Evolutionary conservation across 441 rosid species (phyloP), one percentile per base, ranked within the genome.

Genomic region (Adansonia grandidieri): DNA sequence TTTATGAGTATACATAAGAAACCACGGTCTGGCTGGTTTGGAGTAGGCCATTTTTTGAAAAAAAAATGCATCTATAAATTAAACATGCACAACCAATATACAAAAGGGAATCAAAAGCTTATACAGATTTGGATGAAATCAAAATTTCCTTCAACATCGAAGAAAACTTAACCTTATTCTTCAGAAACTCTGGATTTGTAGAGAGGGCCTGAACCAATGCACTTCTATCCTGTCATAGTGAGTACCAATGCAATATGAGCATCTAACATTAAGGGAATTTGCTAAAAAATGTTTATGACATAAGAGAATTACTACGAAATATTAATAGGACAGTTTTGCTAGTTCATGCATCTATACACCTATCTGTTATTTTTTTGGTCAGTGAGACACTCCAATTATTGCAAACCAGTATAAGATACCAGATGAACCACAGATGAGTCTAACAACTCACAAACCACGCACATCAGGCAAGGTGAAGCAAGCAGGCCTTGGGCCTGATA

Each of bases 161-260:
- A 37, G 15, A 66, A 19, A 56, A 66, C 65, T 32, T 54, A 78
- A 83, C 86, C 77, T 85, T 85, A 79, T 83, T 85, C 75, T 81
- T 85, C 64, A 85, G 85, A 85, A 17, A 85, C 79, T 85, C 85
- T 47, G 88, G 88, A 68, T 85, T 85, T 65, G 97, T 95, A 66
- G 94, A 88, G 22, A 95, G 96, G 79, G 98, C 85, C 82, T 89
- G 90, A 81, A 90, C 89, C 79, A 93, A 80, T 62, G 94, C 85
- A 81, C 82, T 86, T 82, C 91, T 86, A 77, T 93, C 97, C 98
- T 94, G 87, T 67, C 40, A 40, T 22, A 63, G 79, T 44, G 4
- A 20, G 70, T 48, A 62, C 47, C 68, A 71, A 69, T 20, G 51
- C 17, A 79, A 62, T 67, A 60, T 20, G 10, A 53, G 13, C 66